A percentile compares a stretch with the other conserved stretches of the same genome.
Evolutionary conservation across 768 basidiomycete genomes (phyloP).

Genomic region (Porpolomopsis calyptriformis): DNA sequence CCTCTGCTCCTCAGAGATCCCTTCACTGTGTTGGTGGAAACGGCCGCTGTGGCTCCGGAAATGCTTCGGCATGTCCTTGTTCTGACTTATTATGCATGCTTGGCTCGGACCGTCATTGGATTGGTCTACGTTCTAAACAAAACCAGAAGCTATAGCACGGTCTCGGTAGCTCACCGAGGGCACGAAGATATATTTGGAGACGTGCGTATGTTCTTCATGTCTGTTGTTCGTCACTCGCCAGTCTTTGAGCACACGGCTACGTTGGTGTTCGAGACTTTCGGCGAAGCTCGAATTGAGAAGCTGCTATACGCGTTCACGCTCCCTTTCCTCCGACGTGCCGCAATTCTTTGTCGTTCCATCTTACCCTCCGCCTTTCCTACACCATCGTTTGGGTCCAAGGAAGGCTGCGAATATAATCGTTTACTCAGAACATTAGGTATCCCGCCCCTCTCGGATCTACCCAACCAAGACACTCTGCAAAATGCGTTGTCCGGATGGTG

Average conservation of each 20-base stretch:
- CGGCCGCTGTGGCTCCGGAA: slow-evolving; percentile 81
- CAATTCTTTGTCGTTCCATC: slow-evolving; percentile 73
- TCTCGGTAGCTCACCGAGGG: slow-evolving; percentile 33
- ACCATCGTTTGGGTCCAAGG: slow-evolving; percentile 28
- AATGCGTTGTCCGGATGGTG: slow-evolving; percentile 87
- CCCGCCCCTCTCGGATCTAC: slow-evolving; percentile 68
- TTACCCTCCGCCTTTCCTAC: slow-evolving; percentile 54
- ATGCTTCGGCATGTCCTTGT: slow-evolving; percentile 83
- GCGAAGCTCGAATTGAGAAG: slow-evolving; percentile 77
- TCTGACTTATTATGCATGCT: slow-evolving; percentile 81
- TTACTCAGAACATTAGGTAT: slow-evolving; percentile 68
- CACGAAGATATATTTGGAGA: slow-evolving; percentile 75
- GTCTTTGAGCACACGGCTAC: slow-evolving; percentile 80
- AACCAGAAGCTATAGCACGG: slow-evolving; percentile 43
- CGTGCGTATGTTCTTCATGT: slow-evolving; percentile 83
- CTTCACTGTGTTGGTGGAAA: slow-evolving; percentile 80
- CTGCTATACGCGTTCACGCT: slow-evolving; percentile 80
- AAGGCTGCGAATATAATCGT: slow-evolving; percentile 66
- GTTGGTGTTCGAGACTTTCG: slow-evolving; percentile 66
- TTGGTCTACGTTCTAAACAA: slow-evolving; percentile 76
- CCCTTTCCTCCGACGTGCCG: slow-evolving; percentile 82
- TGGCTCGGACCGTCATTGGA: slow-evolving; percentile 79
- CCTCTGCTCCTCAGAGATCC: slow-evolving; percentile 87
- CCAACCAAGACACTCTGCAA: slow-evolving; percentile 78
- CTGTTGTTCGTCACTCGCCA: slow-evolving; percentile 80